These are phyloP conservation scores for Agaricales sp. DNA, from an alignment of 1,284 basidiomycete species.

Conservation along the genomic window DNA sequence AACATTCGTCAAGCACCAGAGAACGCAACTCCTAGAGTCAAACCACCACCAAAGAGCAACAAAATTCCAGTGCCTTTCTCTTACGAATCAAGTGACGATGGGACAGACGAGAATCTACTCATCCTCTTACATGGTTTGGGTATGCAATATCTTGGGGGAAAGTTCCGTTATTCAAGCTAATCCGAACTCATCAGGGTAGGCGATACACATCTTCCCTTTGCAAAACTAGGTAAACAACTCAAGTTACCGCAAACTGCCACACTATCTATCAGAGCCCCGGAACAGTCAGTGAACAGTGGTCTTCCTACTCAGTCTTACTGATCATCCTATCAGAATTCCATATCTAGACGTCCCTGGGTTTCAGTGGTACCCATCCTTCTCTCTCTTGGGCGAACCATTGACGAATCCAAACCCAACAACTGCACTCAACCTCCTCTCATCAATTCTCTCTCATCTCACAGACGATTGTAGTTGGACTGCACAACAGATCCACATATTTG, in stretches of 20 bases:
- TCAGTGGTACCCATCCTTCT: conserved; percentile 87
- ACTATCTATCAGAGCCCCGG: conserved; percentile 70
- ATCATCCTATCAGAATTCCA: conserved; percentile 47
- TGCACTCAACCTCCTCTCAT: conserved; percentile 45
- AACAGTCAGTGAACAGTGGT: conserved; percentile 43
- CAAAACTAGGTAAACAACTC: conserved; percentile 59
- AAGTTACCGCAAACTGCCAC: conserved; percentile 83
- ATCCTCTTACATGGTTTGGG: conserved; percentile 85
- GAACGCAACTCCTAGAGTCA: conserved; percentile 26
- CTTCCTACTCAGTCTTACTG: background rate
- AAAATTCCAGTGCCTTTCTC: conserved; percentile 45
- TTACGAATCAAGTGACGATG: conserved; percentile 65
- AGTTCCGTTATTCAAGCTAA: conserved; percentile 2
- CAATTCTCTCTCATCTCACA: conserved; percentile 48
- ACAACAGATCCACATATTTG: conserved; percentile 72
- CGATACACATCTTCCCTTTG: conserved; percentile 74
- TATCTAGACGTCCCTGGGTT: conserved; percentile 72
- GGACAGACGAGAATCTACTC: conserved; percentile 80
- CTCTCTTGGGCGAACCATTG: conserved; percentile 66
- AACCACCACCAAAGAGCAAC: conserved; percentile 36
- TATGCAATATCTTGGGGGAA: conserved; percentile 22
- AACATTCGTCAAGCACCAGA: conserved; percentile 2
- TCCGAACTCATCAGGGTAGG: conserved; percentile 34
- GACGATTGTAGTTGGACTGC: conserved; percentile 59
- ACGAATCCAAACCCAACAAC: conserved; percentile 61